Evolutionary conservation across 78 protist species (phyloP).

Genomic region (Dictyostelium firmibasis): DNA sequence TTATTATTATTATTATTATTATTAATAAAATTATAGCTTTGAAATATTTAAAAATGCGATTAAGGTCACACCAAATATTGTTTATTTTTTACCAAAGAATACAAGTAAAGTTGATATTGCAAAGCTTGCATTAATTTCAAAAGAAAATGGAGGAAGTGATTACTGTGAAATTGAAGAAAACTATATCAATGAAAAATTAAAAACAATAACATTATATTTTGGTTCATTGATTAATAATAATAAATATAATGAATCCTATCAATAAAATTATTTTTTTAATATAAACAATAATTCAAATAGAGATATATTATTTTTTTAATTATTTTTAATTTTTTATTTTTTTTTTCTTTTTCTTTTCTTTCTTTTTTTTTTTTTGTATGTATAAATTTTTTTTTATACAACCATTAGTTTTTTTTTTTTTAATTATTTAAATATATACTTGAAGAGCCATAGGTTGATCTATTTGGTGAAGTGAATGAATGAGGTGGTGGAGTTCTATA

Average conservation of each 20-base stretch:
- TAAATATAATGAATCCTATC: neutral
- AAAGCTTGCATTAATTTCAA: slow-evolving; percentile 13
- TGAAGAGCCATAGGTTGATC: slow-evolving; percentile 3
- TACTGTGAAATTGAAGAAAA: slow-evolving; percentile 70
- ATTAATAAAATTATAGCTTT: neutral
- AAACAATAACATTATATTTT: slow-evolving; percentile 67
- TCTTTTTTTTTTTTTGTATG: neutral
- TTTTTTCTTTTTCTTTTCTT: neutral
- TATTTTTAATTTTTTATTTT: neutral
- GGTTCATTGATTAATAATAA: slow-evolving; percentile 31
- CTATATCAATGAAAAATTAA: slow-evolving; percentile 23
- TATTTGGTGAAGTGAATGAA: slow-evolving; percentile 16
- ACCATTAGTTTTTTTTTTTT: neutral
- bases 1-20: neutral
- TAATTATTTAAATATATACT: slow-evolving; percentile 12
- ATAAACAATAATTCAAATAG: neutral
- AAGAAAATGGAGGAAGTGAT: slow-evolving; percentile 17
- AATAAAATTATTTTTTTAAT: neutral
- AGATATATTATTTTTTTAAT: neutral
- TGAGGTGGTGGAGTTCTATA: slow-evolving; percentile 38
- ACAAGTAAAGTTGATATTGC: slow-evolving; percentile 26
- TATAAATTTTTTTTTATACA: neutral
- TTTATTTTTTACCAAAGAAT: slow-evolving; percentile 68
- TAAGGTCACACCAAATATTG: slow-evolving; percentile 52
- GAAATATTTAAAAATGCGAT: slow-evolving; percentile 53